Base-by-base conservation (phyloP, 2,329 filamentous ascomycete species). In the Calonectria naviculata region DNA sequence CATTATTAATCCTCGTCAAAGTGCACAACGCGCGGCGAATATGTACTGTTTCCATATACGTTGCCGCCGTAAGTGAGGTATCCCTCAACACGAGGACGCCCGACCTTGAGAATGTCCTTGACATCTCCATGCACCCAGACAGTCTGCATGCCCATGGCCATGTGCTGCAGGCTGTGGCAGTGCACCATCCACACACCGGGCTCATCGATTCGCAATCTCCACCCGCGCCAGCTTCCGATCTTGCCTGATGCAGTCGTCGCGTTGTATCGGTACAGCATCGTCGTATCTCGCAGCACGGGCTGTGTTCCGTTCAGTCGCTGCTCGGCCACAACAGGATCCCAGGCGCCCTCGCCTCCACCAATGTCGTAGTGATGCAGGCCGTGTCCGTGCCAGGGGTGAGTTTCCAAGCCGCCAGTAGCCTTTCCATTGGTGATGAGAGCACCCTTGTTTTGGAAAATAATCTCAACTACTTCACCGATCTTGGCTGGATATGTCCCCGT, bases 141-240 rank as follows among this genome's bases (percentile, higher is more conserved):
- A 8, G 52, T 58, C 12, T 58, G 52, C 52, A 58, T 58, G 52
- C 52, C 52, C 52, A 58, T 58, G 21, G 52, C 52, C 52, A 58
- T 58, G 52, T 58, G 52, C 52, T 58, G 52, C 52, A 58, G 9
- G 34, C 31, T 58, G 15, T 58, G 52, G 34, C 52, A 58, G 52
- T 58, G 52, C 21, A 58, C 52, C 52, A 58, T 58, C 52, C 52
- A 58, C 3, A 58, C 52, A 19, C 52, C 52, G 2, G 52, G 52
- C 21, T 58, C 52, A 8, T 58, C 52, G 13, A 58, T 58, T 28
- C 52, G 52, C 31, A 58, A 8, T 8, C 52, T 38, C 52, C 52
- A 58, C 15, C 52, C 52, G 17, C 52, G 52, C 52, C 52, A 58
- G n/a, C 52, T 4, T 15, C 52, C 34, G 7, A 36, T n/a, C 34